These are phyloP conservation scores for Citrus australasica DNA, from an alignment of 345 rosid genomes.

Conservation along the genomic window DNA sequence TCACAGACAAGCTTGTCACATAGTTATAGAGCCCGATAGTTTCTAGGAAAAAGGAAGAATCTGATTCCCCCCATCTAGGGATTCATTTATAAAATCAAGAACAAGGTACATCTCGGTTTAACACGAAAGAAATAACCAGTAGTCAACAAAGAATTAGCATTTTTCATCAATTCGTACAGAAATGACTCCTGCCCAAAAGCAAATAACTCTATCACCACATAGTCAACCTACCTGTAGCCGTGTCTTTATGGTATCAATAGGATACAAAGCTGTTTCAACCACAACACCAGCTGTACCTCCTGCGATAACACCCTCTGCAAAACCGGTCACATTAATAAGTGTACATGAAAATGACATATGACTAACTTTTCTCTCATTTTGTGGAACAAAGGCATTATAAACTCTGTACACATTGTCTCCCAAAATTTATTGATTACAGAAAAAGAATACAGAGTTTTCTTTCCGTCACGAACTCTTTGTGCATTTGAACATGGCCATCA, in stretches of 20 bases:
- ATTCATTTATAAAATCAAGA: not conserved
- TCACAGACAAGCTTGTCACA: not conserved
- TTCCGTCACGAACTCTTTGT: not conserved
- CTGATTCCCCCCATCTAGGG: not conserved
- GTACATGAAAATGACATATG: not conserved
- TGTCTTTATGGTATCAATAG: conserved; percentile 91
- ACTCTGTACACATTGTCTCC: not conserved
- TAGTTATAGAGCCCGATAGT: not conserved
- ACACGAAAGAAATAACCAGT: not conserved
- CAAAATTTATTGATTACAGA: not conserved
- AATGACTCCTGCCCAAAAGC: not conserved
- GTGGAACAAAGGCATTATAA: not conserved
- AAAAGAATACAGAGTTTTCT: not conserved
- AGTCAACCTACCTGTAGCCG: conserved; percentile 81
- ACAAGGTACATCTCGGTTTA: not conserved
- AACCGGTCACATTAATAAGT: conserved; percentile 8
- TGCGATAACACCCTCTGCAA: conserved; percentile 87
- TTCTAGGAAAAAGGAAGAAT: not conserved
- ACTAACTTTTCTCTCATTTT: not conserved
- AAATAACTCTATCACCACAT: not conserved
- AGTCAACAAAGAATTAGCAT: not conserved
- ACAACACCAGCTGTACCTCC: conserved; percentile 98
- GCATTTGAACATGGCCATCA: not conserved
- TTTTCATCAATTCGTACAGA: not conserved
- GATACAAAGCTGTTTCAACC: conserved; percentile 90